A percentile compares a stretch with the other conserved stretches of the same genome.
phyloP scores from a whole-genome alignment of 2,329 filamentous ascomycete genomes.

The Lecanicillium sp. region DNA sequence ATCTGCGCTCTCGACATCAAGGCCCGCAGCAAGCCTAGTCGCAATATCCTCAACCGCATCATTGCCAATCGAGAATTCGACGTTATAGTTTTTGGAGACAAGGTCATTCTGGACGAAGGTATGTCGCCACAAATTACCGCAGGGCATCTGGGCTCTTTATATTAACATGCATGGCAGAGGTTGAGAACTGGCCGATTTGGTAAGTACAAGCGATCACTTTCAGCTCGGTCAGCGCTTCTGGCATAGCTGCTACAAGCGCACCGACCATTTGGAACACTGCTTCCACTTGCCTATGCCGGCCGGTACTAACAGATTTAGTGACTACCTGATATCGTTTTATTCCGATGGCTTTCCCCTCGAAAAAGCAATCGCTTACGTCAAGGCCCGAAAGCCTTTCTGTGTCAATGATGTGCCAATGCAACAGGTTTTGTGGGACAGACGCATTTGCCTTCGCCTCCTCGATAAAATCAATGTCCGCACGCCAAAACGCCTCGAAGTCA shows the following conservation, averaged over 20 bases:
- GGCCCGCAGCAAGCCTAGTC: conserved; percentile 90
- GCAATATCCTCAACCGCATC: conserved; percentile 89
- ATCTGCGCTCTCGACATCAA: conserved; percentile 95
- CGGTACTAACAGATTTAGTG: conserved; percentile 39
- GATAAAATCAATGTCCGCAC: conserved; percentile 88
- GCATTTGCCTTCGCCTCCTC: conserved; percentile 79
- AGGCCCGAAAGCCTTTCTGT: conserved; percentile 89
- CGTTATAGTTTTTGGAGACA: conserved; percentile 96
- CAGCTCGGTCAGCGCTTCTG: conserved; percentile 30
- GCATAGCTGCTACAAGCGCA: conserved; percentile 25
- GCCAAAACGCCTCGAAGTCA: conserved; percentile 83
- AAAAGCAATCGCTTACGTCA: conserved; percentile 93
- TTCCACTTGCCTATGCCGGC: conserved; percentile 6
- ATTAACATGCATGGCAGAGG: conserved; percentile 41
- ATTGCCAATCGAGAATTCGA: conserved; percentile 91
- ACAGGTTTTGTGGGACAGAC: conserved; percentile 90
- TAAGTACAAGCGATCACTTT: conserved; percentile 30
- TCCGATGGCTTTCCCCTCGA: conserved; percentile 95
- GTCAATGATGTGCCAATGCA: conserved; percentile 98
- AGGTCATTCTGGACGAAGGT: conserved; percentile 93
- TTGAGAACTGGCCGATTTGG: conserved; percentile 94
- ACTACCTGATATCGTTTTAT: conserved; percentile 97
- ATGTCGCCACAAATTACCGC: conserved; percentile 15
- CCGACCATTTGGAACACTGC: too few species aligned
- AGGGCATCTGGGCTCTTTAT: conserved; percentile 13